A percentile compares a stretch with the other conserved stretches of the same genome.
Evolutionary conservation across 2,329 filamentous ascomycete species (phyloP).

Genomic region (Capronia coronata): DNA sequence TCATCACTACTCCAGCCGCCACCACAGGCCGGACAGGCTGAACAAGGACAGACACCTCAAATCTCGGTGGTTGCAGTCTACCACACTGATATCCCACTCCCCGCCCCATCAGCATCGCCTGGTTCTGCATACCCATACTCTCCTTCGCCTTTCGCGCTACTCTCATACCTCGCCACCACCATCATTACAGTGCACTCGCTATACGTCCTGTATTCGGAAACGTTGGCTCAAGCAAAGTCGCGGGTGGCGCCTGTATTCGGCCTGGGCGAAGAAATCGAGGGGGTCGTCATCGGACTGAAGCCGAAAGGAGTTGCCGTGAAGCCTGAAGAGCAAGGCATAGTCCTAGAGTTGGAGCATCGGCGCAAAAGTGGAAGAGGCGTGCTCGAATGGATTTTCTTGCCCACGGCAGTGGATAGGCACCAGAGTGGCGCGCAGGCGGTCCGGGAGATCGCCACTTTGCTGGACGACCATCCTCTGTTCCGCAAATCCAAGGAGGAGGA

Average conservation of each 20-base stretch:
- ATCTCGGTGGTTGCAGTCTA: conserved; percentile 73
- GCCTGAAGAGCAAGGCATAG: conserved; percentile 48
- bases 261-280: conserved; percentile 68
- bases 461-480: conserved; percentile 73
- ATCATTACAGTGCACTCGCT: conserved; percentile 69
- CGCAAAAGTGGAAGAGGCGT: conserved; percentile 74
- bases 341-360: conserved; percentile 79
- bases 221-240: conserved; percentile 69
- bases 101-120: conserved; percentile 9
- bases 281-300: conserved; percentile 62
- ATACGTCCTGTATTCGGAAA: conserved; percentile 64
- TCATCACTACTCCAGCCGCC: conserved; percentile 59
- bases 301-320: conserved; percentile 10
- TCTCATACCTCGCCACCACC: conserved; percentile 83
- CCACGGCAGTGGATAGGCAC: conserved; percentile 26
- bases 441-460: conserved; percentile 52
- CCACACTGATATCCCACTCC: conserved; percentile 69
- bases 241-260: conserved; percentile 72
- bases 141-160: conserved; percentile 63
- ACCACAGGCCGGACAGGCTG: conserved; percentile 22
- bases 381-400: conserved; percentile 59
- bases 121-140: conserved; percentile 39
- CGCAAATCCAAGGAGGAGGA: conserved; percentile 40
- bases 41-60: conserved; percentile 30
- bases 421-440: conserved; percentile 38